A percentile compares a stretch with the other conserved stretches of the same genome.
Conservation (phyloP, 768 basidiomycete genomes). For the Rhodotorula babjevae region DNA sequence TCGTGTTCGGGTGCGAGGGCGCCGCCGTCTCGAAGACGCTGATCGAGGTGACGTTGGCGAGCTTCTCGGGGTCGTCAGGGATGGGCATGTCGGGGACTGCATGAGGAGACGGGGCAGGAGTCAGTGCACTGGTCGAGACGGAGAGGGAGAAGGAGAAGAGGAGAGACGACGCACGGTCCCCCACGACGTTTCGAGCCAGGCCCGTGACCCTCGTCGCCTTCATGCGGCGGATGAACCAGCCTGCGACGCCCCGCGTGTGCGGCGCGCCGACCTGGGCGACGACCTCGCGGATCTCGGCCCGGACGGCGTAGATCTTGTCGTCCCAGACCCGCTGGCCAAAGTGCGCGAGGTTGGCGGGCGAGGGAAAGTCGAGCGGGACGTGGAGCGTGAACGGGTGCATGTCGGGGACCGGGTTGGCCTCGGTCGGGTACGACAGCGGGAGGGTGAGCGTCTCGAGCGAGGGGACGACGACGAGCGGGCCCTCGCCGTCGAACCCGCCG, state of each 20-base stretch:
- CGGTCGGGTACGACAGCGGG: conserved; percentile 32
- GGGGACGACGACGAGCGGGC: conserved; percentile 21
- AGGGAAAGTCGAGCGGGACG: conserved; percentile 27
- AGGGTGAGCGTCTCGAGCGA: conserved; percentile 18
- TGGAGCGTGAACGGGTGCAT: conserved; percentile 19
- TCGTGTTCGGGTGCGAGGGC: conserved; percentile 6
- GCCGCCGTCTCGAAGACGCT: conserved; percentile 16
- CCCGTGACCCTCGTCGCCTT: neutral
- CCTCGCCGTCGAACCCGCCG: neutral
- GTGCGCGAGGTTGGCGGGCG: conserved; percentile 5
- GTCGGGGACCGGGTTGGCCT: conserved; percentile 3
- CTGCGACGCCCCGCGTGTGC: neutral
- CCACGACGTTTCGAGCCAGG: neutral
- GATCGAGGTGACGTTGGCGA: conserved; percentile 21
- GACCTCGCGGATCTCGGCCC: neutral
- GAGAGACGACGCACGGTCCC: neutral
- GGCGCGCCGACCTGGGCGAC: conserved; percentile 2
- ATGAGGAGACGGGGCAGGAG: neutral
- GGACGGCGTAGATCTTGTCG: conserved; percentile 5
- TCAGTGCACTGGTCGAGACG: neutral
- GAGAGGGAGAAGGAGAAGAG: no score
- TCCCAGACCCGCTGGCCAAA: conserved; percentile 16
- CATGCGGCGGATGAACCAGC: conserved; percentile 3
- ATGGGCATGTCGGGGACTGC: conserved; percentile 30
- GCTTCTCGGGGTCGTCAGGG: conserved; percentile 14